These are phyloP conservation scores for Fusarium praegraminearum DNA, from an alignment of 2,329 filamentous ascomycete species.

Conservation along the genomic window DNA sequence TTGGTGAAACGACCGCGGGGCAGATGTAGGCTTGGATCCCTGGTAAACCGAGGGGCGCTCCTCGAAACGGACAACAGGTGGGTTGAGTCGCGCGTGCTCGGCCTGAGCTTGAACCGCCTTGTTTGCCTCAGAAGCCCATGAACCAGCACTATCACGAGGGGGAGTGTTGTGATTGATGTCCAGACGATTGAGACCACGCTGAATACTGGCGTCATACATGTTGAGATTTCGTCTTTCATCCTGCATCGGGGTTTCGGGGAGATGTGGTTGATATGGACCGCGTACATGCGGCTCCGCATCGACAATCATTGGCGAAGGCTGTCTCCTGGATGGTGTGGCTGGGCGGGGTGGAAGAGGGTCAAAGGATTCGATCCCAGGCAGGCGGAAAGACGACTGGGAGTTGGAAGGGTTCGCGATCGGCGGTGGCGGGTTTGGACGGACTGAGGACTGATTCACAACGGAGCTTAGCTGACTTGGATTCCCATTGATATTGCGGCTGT, in stretches of 20 bases:
- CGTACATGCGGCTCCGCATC: slow-evolving; percentile 64
- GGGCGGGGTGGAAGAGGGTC: slow-evolving; percentile 77
- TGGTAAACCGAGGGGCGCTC: slow-evolving; percentile 57
- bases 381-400: slow-evolving; percentile 71
- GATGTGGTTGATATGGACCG: slow-evolving; percentile 45
- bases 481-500: slow-evolving; percentile 72
- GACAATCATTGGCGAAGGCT: slow-evolving; percentile 81
- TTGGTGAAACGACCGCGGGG: slow-evolving; percentile 59
- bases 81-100: slow-evolving; percentile 61
- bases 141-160: slow-evolving; percentile 63
- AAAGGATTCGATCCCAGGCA: slow-evolving; percentile 94
- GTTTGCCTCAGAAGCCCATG: slow-evolving; percentile 69
- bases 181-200: slow-evolving; percentile 74
- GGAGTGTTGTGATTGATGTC: slow-evolving; percentile 70
- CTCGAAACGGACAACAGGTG: slow-evolving; percentile 67
- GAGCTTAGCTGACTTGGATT: slow-evolving; percentile 80
- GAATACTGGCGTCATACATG: slow-evolving; percentile 74
- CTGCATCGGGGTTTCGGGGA: slow-evolving; percentile 49
- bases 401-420: slow-evolving; percentile 60
- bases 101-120: slow-evolving; percentile 67
- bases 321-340: slow-evolving; percentile 71
- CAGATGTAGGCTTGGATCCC: slow-evolving; percentile 46
- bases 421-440: slow-evolving; percentile 66
- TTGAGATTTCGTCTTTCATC: slow-evolving; percentile 65
- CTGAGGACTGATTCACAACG: slow-evolving; percentile 76